phyloP scores from a whole-genome alignment of 2,329 filamentous ascomycete species.

The Trichoderma asperellum region DNA sequence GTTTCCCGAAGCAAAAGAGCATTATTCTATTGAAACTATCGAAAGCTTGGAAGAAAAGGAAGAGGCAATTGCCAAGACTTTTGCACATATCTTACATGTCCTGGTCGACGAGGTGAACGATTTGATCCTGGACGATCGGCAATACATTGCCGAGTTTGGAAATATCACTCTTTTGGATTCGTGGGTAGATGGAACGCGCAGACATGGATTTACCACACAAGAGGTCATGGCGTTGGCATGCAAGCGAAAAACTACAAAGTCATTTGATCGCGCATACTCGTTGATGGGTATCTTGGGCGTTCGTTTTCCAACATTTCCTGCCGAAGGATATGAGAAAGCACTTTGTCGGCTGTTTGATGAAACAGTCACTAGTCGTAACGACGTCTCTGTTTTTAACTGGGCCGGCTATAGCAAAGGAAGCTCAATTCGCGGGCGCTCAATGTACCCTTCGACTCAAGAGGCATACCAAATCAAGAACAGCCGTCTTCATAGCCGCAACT shows the following conservation, averaged over 20 bases:
- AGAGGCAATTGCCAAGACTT: not conserved
- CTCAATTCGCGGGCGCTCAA: constrained; percentile 26
- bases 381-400: constrained; percentile 29
- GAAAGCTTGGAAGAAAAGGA: not conserved
- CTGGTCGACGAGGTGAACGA: constrained; percentile 7
- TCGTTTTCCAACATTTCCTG: constrained; percentile 28
- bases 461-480: constrained; percentile 13
- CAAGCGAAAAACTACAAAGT: constrained; percentile 18
- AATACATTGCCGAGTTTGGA: constrained; percentile 24
- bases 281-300: constrained; percentile 28
- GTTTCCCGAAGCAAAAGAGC: constrained; percentile 4
- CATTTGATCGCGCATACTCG: constrained; percentile 26
- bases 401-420: constrained; percentile 22
- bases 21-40: not conserved
- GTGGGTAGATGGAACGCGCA: constrained; percentile 18
- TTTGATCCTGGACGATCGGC: constrained; percentile 9
- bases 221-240: constrained; percentile 23
- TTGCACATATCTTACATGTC: constrained; percentile 8
- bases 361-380: constrained; percentile 22
- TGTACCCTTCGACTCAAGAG: constrained; percentile 27
- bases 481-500: constrained; percentile 8
- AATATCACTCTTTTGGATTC: constrained; percentile 10
- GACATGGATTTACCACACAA: constrained; percentile 20
- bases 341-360: constrained; percentile 27
- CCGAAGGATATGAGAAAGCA: constrained; percentile 28